These are phyloP conservation scores for Zygoascus biomembranicola DNA, from an alignment of 805 yeast genomes.

Conservation along the genomic window DNA sequence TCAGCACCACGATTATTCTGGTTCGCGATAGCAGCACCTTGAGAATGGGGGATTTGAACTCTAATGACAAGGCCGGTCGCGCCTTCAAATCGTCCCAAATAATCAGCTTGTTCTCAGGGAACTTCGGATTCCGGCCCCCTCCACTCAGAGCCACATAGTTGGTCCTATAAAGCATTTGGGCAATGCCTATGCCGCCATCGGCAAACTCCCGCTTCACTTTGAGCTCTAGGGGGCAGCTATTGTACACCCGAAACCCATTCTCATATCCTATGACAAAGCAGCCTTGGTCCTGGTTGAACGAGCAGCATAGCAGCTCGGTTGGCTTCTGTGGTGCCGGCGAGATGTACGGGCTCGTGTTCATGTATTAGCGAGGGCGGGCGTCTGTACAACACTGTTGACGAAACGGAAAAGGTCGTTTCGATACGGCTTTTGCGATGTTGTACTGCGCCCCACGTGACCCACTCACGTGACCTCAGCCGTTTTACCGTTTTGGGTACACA, in stretches of 20 bases:
- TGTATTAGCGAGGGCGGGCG: neutral
- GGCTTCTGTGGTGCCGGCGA: constrained; percentile 7
- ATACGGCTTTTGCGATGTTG: too few relatives aligned
- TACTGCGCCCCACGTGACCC: too few relatives aligned
- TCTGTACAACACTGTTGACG: too few relatives aligned
- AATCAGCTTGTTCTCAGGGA: constrained; percentile 68
- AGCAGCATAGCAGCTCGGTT: constrained; percentile 40
- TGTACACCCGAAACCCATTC: constrained; percentile 75
- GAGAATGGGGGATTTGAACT: constrained; percentile 67
- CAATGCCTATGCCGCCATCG: constrained; percentile 61
- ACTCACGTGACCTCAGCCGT: too few relatives aligned
- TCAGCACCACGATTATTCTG: constrained; percentile 64
- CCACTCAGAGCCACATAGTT: constrained; percentile 87
- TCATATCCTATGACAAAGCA: constrained; percentile 83
- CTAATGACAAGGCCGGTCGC: constrained; percentile 61
- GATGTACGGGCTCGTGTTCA: constrained; percentile 15
- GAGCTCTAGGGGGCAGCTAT: constrained; percentile 77
- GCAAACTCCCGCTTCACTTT: constrained; percentile 49
- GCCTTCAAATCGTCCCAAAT: constrained; percentile 90
- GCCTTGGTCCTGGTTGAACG: constrained; percentile 83
- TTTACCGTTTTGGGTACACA: too few relatives aligned
- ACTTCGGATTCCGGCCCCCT: constrained; percentile 75
- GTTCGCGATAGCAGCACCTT: constrained; percentile 69
- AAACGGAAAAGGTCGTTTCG: too few relatives aligned
- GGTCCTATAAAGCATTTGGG: constrained; percentile 81